Evolutionary conservation across 169 alveolate genomes (phyloP).

Genomic region (Theileria sp.): DNA sequence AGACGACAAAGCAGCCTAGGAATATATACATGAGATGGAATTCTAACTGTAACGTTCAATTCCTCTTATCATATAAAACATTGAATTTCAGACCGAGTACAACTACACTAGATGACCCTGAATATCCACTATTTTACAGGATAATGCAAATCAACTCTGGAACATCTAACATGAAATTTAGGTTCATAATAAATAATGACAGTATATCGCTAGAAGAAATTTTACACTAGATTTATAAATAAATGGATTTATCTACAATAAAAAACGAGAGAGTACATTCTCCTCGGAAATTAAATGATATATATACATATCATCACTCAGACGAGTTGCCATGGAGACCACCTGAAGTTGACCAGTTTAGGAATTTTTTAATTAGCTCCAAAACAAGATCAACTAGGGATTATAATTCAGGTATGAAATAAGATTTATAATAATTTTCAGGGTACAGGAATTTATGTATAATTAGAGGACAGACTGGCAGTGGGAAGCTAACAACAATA

Average conservation of each 20-base stretch:
- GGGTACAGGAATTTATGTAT: slow-evolving; percentile 43
- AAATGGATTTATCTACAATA: slow-evolving; percentile 22
- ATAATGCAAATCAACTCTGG: slow-evolving; percentile 24
- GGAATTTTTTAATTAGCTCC: slow-evolving; percentile 18
- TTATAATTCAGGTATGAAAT: neutral
- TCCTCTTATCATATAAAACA: slow-evolving; percentile 5
- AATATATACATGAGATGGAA: slow-evolving; percentile 21
- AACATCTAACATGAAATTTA: slow-evolving; percentile 1
- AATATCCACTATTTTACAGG: slow-evolving; percentile 9
- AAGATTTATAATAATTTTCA: neutral
- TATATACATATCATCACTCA: neutral
- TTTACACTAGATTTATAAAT: neutral
- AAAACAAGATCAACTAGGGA: slow-evolving; percentile 6
- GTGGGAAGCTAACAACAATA: slow-evolving; percentile 58
- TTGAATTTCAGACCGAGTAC: neutral
- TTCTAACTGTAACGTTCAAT: slow-evolving; percentile 22
- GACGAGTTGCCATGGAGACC: slow-evolving; percentile 64
- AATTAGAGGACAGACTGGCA: slow-evolving; percentile 53
- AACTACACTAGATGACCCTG: neutral
- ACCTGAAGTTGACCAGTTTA: slow-evolving; percentile 36
- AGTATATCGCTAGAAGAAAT: slow-evolving; percentile 12
- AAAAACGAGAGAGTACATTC: neutral
- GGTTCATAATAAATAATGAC: slow-evolving; percentile 11
- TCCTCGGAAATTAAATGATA: neutral
- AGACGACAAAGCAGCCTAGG: neutral